Base-by-base conservation (phyloP, 306 rosid genomes). In the Ceratonia siliqua region DNA sequence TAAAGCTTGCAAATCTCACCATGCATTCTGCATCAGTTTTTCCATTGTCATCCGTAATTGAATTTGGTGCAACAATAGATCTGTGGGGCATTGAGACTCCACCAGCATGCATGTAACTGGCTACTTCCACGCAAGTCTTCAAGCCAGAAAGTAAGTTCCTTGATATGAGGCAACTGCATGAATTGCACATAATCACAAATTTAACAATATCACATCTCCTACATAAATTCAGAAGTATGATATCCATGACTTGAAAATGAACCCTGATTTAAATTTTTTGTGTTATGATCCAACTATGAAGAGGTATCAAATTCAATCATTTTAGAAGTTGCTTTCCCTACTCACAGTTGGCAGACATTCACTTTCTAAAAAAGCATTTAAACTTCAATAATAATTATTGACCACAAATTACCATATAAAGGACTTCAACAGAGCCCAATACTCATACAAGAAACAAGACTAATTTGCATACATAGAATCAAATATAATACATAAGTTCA, bases 91-190 rank as follows among this genome's bases (percentile, higher is more conserved):
- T 63, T 70, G 92, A 86, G 32, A 83, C 87, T 78, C 86, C 94
- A 72, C 91, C 89, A 66, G 82, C 82, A 57, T 87, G 85, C 99
- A 92, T 94, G 84, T 88, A 94, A 62, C 70, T 82, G 75, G 86
- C 82, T 77, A 94, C 91, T 82, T 94, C 99, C 76, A 73, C 30
- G 83, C 99, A 94, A 81, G 95, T 92, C 87, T 81, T 92, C 74
- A 88, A 85, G 69, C 97, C 97, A 86, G 99, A 90, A 78, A 94
- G 97, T 68, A 94, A 86, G 87, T 94, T 94, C 79, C 99, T 90
- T 63, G 97, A 89, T 82, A 92, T 92, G 83, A 94, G 99, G 84
- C 99, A 92, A 77, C 99, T 94, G 91, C 83, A 87, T 57, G 73
- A 69, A 71, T 57, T 63, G 32, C 67, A 80, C 48, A 64, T 75